Evolutionary conservation across 2,329 filamentous ascomycete species (phyloP).

Genomic region (Tolypocladium inflatum): DNA sequence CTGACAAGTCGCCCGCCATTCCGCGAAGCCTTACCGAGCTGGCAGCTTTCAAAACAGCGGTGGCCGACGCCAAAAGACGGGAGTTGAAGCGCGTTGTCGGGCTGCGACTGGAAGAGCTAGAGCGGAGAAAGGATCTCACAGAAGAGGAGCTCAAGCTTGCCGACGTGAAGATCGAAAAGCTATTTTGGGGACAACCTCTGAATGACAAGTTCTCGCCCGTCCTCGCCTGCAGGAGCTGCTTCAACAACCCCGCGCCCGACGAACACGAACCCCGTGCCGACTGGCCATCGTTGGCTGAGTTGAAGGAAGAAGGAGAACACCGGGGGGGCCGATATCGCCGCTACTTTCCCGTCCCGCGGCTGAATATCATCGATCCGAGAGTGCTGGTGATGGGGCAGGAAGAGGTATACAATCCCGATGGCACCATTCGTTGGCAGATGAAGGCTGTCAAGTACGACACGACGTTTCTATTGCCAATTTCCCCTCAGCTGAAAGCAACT

Average conservation of each 20-base stretch:
- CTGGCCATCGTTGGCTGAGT: slow-evolving; percentile 25
- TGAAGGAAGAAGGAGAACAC: slow-evolving; percentile 25
- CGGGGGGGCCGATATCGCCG: slow-evolving; percentile 13
- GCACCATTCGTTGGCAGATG: slow-evolving; percentile 15
- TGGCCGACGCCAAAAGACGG: slow-evolving; percentile 15
- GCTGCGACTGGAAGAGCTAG: slow-evolving; percentile 10
- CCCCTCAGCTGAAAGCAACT: background rate
- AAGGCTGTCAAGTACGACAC: slow-evolving; percentile 13
- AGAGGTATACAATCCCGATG: slow-evolving; percentile 10
- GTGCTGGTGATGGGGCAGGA: slow-evolving; percentile 3
- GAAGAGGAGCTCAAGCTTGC: background rate
- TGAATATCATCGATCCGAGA: slow-evolving; percentile 10
- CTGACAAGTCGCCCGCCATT: slow-evolving; percentile 25
- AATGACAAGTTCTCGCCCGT: slow-evolving; percentile 20
- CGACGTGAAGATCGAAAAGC: slow-evolving; percentile 3
- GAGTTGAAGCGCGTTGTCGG: slow-evolving; percentile 15
- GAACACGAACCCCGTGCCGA: slow-evolving; percentile 9
- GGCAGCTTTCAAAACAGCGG: slow-evolving; percentile 19
- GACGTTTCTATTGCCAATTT: slow-evolving; percentile 12
- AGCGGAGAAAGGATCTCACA: slow-evolving; percentile 5
- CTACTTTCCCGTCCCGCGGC: slow-evolving; percentile 22
- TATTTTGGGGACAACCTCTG: slow-evolving; percentile 18
- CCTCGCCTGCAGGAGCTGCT: slow-evolving; percentile 22
- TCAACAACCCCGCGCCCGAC: slow-evolving; percentile 13
- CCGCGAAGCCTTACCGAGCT: slow-evolving; percentile 24